A percentile compares a stretch with the other conserved stretches of the same genome.
phyloP scores from a whole-genome alignment of 164 flowering plant genomes.

The Warburgia ugandensis region DNA sequence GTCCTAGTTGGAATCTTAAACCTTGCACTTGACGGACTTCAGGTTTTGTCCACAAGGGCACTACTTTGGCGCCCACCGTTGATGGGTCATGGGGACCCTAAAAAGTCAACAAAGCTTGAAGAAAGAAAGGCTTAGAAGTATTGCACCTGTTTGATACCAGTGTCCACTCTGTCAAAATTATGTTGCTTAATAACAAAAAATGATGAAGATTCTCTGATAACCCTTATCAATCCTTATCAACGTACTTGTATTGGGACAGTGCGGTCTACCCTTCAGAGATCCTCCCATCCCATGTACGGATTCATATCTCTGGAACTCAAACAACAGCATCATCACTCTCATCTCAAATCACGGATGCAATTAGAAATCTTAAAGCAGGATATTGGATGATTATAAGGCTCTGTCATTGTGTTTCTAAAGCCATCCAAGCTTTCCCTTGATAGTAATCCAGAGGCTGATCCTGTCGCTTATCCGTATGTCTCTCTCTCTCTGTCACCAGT shows the following conservation, averaged over 20 bases:
- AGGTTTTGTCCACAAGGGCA: no score
- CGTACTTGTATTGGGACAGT: conserved; percentile 26
- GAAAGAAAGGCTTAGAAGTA: not conserved
- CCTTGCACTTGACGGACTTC: no score
- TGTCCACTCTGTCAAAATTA: not conserved
- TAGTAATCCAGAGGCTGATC: no score
- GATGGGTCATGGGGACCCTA: no score
- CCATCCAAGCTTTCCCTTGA: conserved; percentile 19
- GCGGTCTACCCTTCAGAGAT: conserved; percentile 53
- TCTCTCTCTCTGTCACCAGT: no score
- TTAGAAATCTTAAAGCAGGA: conserved; percentile 28
- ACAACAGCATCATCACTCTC: conserved; percentile 12
- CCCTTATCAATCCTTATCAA: not conserved
- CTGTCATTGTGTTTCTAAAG: conserved; percentile 37
- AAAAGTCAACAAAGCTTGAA: no score
- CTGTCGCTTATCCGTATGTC: no score
- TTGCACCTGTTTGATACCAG: not conserved
- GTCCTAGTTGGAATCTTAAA: no score
- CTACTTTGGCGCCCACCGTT: no score
- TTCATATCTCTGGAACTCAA: not conserved
- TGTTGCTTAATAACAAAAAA: not conserved
- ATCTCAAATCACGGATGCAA: conserved; percentile 22
- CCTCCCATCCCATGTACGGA: conserved; percentile 27
- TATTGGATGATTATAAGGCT: conserved; percentile 37
- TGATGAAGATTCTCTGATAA: not conserved